These are phyloP conservation scores for Vaccinium corymbosum DNA, from an alignment of 148 eudicot genomes.

Conservation along the genomic window DNA sequence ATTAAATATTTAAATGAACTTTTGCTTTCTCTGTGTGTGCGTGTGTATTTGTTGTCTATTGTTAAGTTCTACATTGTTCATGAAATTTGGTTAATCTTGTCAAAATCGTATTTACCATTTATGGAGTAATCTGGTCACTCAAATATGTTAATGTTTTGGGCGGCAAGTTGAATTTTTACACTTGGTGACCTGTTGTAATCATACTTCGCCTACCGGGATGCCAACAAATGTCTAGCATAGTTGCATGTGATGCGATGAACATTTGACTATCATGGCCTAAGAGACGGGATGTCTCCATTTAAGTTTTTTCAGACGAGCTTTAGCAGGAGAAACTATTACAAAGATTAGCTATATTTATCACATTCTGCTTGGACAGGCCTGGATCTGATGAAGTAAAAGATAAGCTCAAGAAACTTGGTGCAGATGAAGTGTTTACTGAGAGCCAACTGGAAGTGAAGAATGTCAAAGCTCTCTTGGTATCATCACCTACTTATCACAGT, in stretches of 20 bases:
- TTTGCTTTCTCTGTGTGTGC: neutral
- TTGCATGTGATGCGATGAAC: neutral
- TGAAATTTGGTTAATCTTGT: neutral
- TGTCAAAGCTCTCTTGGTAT: slow-evolving; percentile 75
- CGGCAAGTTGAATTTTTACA: neutral
- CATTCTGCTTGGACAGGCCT: slow-evolving; percentile 40
- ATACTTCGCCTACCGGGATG: neutral
- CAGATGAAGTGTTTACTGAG: slow-evolving; percentile 77
- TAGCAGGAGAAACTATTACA: neutral
- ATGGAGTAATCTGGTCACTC: neutral
- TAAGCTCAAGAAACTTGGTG: slow-evolving; percentile 75
- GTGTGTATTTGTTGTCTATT: neutral
- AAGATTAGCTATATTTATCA: neutral
- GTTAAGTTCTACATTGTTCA: neutral
- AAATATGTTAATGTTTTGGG: neutral
- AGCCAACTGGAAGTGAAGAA: slow-evolving; percentile 76
- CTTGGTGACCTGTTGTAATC: neutral
- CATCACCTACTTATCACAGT: neutral
- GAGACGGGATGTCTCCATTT: neutral
- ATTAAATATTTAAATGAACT: neutral
- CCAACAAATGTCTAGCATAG: neutral
- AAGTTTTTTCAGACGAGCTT: neutral
- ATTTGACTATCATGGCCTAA: neutral
- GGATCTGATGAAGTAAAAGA: slow-evolving; percentile 86
- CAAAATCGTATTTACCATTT: neutral